Base-by-base conservation (phyloP, 2,329 filamentous ascomycete genomes). In the Talaromyces sp. region DNA sequence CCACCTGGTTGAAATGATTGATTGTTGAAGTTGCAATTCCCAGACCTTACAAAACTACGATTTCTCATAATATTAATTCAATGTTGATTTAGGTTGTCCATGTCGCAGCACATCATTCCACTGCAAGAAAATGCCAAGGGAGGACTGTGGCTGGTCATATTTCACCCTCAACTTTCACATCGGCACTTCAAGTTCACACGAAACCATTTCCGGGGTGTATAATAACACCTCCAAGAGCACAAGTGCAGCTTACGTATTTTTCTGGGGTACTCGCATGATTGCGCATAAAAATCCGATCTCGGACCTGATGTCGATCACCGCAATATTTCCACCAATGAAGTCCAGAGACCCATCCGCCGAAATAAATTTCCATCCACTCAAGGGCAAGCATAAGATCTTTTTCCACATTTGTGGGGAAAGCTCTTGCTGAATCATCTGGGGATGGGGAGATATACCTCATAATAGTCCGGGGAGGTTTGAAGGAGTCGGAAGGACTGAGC, bases 301-400 rank as follows among this genome's bases (percentile, higher is more conserved):
- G 24, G 24, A 4, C 24, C 9, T 19, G 14, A 29, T 36, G 42
- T 27, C 43, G 43, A 46, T 46, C 43, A 4, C 22, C 11, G 11
- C 6, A 47, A 30, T 47, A 30, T 29, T 47, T 47, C 54, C 54
- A 53, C 50, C 54, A 56, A 53, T 53, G 14, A 20, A 10, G 29
- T 16, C 30, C 3, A n/a, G 29, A 24, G 11, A 27, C 35, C 44
- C 39, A 32, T 41, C 32, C 54, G 54, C 46, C 22, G 33, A 54
- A 51, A 48, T 54, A 48, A 54, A 48, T 51, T 17, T 51, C 50
- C 54, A 36, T 56, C 54, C 54, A 56, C 17, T 44, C 33, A 35
- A 45, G 2, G 39, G 32, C 10, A 9, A 44, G 17, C 6, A 17
- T 32, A 14, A 20, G 20, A 13, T 17, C 10, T 20, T 29, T 52